Evolutionary conservation across 768 basidiomycete species (phyloP).

Genomic region (Coprinellus aureogranulatus): DNA sequence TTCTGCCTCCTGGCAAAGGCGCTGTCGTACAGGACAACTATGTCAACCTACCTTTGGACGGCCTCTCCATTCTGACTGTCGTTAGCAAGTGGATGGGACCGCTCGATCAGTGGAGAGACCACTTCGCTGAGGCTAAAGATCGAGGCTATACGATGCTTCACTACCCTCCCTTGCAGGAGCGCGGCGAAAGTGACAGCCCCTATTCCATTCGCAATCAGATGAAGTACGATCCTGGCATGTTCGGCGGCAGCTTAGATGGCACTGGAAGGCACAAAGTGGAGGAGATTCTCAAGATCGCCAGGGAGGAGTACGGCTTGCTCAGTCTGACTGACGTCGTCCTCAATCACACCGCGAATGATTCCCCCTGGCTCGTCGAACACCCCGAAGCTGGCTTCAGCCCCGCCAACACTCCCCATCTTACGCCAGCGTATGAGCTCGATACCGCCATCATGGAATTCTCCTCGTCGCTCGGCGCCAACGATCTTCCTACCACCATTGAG

Average conservation of each 20-base stretch:
- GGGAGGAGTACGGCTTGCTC: constrained; percentile 83
- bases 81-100: constrained; percentile 99
- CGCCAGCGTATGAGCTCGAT: constrained; percentile 91
- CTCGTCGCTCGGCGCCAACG: constrained; percentile 54
- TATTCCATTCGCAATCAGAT: constrained; percentile 92
- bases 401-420: constrained; percentile 85
- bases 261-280: constrained; percentile 59
- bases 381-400: constrained; percentile 96
- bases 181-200: constrained; percentile 86
- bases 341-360: constrained; percentile 96
- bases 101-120: constrained; percentile 68
- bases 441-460: constrained; percentile 83
- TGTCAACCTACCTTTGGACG: constrained; percentile 80
- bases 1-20: constrained; percentile 50
- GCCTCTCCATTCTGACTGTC: constrained; percentile 82
- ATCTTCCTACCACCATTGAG: constrained; percentile 68
- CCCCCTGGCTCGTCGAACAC: constrained; percentile 86
- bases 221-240: constrained; percentile 76
- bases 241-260: constrained; percentile 38
- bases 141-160: constrained; percentile 98
- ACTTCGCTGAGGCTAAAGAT: constrained; percentile 80
- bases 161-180: constrained; percentile 90
- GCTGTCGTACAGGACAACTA: constrained; percentile 53
- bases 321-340: constrained; percentile 94
- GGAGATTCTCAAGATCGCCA: constrained; percentile 64